phyloP scores from a whole-genome alignment of 179 eudicot species.

The Nepenthes alata region DNA sequence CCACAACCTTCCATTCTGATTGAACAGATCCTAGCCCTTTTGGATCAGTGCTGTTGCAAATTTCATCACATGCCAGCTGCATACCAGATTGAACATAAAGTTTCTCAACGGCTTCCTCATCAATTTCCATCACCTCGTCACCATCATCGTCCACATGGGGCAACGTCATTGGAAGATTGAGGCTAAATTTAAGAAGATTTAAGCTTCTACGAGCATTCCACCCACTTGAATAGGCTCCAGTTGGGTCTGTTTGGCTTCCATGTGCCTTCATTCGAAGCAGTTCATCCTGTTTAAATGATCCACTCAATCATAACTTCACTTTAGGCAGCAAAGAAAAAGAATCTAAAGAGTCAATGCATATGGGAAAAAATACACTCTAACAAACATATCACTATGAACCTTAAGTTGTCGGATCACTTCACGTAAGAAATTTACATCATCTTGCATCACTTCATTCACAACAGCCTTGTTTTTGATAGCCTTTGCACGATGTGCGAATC shows the following conservation, averaged over 20 bases:
- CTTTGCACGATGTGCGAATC: conserved; percentile 98
- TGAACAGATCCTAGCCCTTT: conserved; percentile 10
- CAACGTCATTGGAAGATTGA: conserved; percentile 52
- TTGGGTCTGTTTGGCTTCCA: conserved; percentile 42
- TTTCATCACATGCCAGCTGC: conserved; percentile 17
- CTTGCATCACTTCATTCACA: conserved; percentile 84
- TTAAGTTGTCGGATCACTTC: conserved; percentile 78
- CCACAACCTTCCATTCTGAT: conserved; percentile 8
- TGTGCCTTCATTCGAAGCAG: conserved; percentile 64
- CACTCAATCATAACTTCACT: background rate
- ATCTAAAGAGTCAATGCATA: background rate
- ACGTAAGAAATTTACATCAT: conserved; percentile 76
- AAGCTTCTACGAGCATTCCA: conserved; percentile 95
- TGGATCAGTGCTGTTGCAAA: conserved; percentile 10
- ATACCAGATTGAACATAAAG: conserved; percentile 20
- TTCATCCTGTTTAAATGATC: conserved; percentile 52
- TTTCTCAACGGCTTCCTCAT: conserved; percentile 48
- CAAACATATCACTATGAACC: conserved; percentile 18
- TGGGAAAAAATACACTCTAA: background rate
- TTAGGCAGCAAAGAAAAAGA: background rate
- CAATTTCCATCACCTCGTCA: conserved; percentile 93
- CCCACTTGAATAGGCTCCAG: conserved; percentile 59
- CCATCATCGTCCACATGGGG: conserved; percentile 66
- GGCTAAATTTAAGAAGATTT: conserved; percentile 76
- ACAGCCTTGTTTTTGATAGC: conserved; percentile 95